These are phyloP conservation scores for Rhizophora mangle DNA, from an alignment of 345 rosid species.

Conservation along the genomic window DNA sequence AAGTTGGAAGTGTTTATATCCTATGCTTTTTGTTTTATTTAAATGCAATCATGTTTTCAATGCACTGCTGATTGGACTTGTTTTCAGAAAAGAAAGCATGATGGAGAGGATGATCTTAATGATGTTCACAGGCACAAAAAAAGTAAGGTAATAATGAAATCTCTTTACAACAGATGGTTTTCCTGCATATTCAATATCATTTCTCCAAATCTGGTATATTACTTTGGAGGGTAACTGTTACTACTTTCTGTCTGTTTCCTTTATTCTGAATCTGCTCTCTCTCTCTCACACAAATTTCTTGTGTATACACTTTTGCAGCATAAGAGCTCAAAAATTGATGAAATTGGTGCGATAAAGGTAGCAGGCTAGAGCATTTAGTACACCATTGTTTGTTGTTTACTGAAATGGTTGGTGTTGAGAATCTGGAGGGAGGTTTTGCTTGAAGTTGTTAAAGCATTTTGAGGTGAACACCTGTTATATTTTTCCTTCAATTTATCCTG, in stretches of 20 bases:
- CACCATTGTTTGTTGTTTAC: slow-evolving; percentile 30
- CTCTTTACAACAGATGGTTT: not conserved
- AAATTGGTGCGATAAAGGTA: slow-evolving; percentile 85
- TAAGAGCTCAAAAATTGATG: slow-evolving; percentile 87
- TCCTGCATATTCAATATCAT: not conserved
- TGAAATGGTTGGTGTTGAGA: slow-evolving; percentile 46
- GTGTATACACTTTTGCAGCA: slow-evolving; percentile 46
- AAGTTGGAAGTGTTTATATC: not conserved
- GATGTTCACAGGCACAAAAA: slow-evolving; percentile 88
- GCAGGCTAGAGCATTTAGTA: slow-evolving; percentile 56
- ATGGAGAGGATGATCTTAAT: slow-evolving; percentile 86
- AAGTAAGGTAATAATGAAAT: slow-evolving; percentile 66
- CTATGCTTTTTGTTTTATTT: not conserved
- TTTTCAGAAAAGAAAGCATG: slow-evolving; percentile 94
- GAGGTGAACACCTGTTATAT: slow-evolving; percentile 44
- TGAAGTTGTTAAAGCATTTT: slow-evolving; percentile 34
- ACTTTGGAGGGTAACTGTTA: not conserved
- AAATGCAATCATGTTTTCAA: not conserved
- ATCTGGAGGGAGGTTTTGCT: slow-evolving; percentile 46
- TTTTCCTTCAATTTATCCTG: not conserved
- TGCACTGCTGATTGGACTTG: not conserved
- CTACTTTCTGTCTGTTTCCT: not conserved
- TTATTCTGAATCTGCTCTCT: slow-evolving; percentile 4
- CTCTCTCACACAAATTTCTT: not conserved
- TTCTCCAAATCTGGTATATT: not conserved